Base-by-base conservation (phyloP, 257 asterid genomes). In the Datura wrightii region DNA sequence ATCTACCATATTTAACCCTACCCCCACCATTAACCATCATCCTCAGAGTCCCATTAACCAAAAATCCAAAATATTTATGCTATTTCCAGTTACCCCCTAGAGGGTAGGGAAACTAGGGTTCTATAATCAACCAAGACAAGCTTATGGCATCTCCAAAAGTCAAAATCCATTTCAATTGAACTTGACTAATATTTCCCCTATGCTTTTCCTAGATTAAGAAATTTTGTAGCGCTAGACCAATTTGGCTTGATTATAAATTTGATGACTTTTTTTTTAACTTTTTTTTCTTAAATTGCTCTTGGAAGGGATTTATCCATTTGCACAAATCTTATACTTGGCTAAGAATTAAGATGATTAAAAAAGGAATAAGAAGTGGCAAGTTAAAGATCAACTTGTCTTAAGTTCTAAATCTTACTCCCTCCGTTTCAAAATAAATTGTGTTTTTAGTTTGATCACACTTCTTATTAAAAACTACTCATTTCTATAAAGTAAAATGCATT, bases 41-140 rank as follows among this genome's bases (percentile, higher is more conserved):
- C 82, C 82, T 78, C 63, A 52, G 14, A 78, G 34, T 52, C 63
- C 31, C 31, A 24, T 24, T 24, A 24, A 24, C 31, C 31, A 24
- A 24, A 52, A 31, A 78, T 14, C 58, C 82, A 52, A 78, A 31
- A 7, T 1, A 31, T 31, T 15, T 78, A 7, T 78, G 63, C 48
- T 11, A 31, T 52, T 78, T 48, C 63, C 63, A 52, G 14, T 52
- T 78, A 52, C 31, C 63, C 63, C 46, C 63, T 78, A 14, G 46
- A 2, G 13, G 63, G 48, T 52, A 52, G 63, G 81, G 46, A 52
- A 52, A 78, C 5, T 16, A 52, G 31, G 46, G 3, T 8, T 76
- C 82, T 76, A 50, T 11, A 76, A 76, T 8, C 82, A 50, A 7
- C 82, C 63, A 52, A 44, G 31, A 71, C 79, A 10, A 52, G 60